These are phyloP conservation scores for Backusella psychrophila DNA, from an alignment of 192 early-diverging fungal species.

Conservation along the genomic window DNA sequence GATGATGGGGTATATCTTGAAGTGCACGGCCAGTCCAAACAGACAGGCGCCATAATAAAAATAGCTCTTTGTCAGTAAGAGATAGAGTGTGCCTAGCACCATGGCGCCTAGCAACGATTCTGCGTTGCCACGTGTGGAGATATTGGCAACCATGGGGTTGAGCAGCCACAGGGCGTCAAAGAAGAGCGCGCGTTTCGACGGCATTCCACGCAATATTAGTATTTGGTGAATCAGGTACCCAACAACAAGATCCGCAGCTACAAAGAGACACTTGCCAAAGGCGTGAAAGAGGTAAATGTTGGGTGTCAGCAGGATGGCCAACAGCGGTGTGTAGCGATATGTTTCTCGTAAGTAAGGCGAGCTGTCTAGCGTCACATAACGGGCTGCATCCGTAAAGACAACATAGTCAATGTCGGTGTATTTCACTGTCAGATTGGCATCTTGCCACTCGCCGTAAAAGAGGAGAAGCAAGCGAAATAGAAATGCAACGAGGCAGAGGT, in stretches of 20 bases:
- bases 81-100: slow-evolving; percentile 74
- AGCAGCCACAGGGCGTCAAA: slow-evolving; percentile 79
- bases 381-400: slow-evolving; percentile 94
- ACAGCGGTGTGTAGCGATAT: slow-evolving; percentile 95
- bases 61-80: slow-evolving; percentile 53
- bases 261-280: slow-evolving; percentile 95
- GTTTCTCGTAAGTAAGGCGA: slow-evolving; percentile 92
- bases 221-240: slow-evolving; percentile 67
- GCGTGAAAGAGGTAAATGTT: slow-evolving; percentile 70
- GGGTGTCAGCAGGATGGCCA: slow-evolving; percentile 88
- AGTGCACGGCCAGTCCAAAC: slow-evolving; percentile 92
- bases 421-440: slow-evolving; percentile 84
- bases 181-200: slow-evolving; percentile 43
- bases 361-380: slow-evolving; percentile 63
- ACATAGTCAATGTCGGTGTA: slow-evolving; percentile 99
- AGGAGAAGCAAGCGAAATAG: slow-evolving; percentile 66
- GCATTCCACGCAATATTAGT: slow-evolving; percentile 52
- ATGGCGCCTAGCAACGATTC: slow-evolving; percentile 84
- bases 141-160: slow-evolving; percentile 96
- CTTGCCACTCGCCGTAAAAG: slow-evolving; percentile 87
- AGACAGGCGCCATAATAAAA: slow-evolving; percentile 55
- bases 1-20: slow-evolving; percentile 98
- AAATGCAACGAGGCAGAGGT: slow-evolving; percentile 23
- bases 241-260: slow-evolving; percentile 72
- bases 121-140: slow-evolving; percentile 93